Percentiles rank a stretch among this genome's conserved stretches.
Conservation (phyloP, 257 asterid species). For the Capsicum chinense region DNA sequence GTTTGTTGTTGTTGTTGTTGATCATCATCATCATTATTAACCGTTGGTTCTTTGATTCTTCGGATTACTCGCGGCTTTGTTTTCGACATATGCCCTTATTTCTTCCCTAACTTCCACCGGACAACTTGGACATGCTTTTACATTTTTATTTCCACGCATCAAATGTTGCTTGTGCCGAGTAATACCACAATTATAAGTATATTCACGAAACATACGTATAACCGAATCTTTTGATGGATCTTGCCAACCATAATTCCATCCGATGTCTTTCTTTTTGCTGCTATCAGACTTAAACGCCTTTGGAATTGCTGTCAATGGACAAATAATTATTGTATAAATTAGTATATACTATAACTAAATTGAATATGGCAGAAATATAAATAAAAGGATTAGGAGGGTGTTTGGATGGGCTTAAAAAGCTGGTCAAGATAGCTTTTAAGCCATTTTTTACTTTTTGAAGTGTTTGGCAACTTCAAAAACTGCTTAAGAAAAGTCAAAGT, state of each 20-base stretch:
- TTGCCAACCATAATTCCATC: background rate
- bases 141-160: background rate
- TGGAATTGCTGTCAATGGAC: background rate
- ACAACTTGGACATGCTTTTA: background rate
- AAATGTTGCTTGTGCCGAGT: background rate
- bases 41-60: background rate
- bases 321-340: background rate
- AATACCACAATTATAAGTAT: background rate
- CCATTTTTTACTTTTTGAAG: too few species aligned
- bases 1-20: too few species aligned
- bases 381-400: background rate
- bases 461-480: too few species aligned
- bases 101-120: background rate
- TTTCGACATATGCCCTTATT: background rate
- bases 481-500: too few species aligned
- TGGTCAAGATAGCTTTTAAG: too few species aligned
- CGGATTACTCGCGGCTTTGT: background rate
- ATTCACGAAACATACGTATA: background rate
- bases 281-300: background rate
- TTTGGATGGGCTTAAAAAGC: too few species aligned
- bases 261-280: background rate
- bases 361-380: background rate
- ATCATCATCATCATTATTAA: background rate
- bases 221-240: background rate
- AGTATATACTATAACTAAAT: background rate